Evolutionary conservation across 768 basidiomycete genomes (phyloP).

Genomic region (Leccinellum albellum): DNA sequence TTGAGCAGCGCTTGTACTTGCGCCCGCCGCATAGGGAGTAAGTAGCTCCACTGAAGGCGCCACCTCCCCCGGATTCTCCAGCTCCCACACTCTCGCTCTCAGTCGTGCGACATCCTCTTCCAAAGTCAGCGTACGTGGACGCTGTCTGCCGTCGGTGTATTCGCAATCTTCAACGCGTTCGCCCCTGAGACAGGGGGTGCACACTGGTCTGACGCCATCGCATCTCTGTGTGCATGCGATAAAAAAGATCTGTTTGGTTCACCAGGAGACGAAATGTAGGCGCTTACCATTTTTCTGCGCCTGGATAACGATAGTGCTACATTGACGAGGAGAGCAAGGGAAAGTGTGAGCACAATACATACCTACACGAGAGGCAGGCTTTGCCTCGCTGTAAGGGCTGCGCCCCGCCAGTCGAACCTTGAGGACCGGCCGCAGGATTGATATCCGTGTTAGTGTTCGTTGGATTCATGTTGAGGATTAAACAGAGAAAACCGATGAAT

Average conservation of each 20-base stretch:
- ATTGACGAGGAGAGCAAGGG: not conserved
- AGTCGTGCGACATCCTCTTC: conserved; percentile 58
- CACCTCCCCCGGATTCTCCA: conserved; percentile 49
- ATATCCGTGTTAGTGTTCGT: not conserved
- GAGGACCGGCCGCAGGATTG: conserved; percentile 5
- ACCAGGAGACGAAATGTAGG: not conserved
- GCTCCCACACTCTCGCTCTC: conserved; percentile 53
- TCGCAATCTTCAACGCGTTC: conserved; percentile 68
- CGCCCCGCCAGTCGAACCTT: not conserved
- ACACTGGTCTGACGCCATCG: conserved; percentile 60
- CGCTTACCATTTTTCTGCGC: conserved; percentile 46
- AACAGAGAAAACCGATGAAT: not conserved
- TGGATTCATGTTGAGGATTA: not conserved
- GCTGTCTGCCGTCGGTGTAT: conserved; percentile 60
- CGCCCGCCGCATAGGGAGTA: conserved; percentile 40
- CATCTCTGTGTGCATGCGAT: conserved; percentile 47
- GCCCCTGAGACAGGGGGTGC: conserved; percentile 57
- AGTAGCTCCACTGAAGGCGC: conserved; percentile 48
- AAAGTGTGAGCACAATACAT: conserved; percentile 7
- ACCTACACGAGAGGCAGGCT: conserved; percentile 54
- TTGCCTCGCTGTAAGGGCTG: conserved; percentile 42
- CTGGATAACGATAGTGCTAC: conserved; percentile 22
- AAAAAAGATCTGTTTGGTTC: not conserved
- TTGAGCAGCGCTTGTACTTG: not conserved
- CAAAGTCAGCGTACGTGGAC: conserved; percentile 55